Conservation (phyloP, 768 basidiomycete species). For the Rickenella mellea region DNA sequence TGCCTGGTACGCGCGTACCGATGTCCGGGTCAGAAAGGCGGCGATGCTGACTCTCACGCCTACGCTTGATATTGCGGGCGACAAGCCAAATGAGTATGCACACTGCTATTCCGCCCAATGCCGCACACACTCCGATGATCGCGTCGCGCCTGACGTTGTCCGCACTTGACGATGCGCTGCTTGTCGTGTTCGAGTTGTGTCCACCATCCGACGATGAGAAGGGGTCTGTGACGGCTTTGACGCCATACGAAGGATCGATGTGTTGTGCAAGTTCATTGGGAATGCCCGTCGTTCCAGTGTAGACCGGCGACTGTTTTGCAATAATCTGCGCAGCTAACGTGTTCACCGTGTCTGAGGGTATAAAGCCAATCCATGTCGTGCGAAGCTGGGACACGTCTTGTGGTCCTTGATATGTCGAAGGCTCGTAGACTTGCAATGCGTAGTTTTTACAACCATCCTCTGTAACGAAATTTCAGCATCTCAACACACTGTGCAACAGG, state of each 20-base stretch:
- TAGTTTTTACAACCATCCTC: conserved; percentile 30
- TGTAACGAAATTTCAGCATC: conserved; percentile 20
- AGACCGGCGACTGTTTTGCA: conserved; percentile 51
- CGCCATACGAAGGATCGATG: conserved; percentile 59
- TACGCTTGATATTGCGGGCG: conserved; percentile 57
- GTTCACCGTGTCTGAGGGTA: conserved; percentile 46
- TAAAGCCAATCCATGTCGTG: conserved; percentile 66
- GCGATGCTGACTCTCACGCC: conserved; percentile 59
- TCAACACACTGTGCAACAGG: conserved; percentile 21
- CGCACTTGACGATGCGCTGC: conserved; percentile 11
- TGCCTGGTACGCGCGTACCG: conserved; percentile 28
- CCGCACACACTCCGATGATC: conserved; percentile 84
- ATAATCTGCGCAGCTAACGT: conserved; percentile 59
- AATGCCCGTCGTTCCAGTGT: conserved; percentile 41
- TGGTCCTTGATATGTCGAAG: conserved; percentile 40
- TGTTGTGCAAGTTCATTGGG: conserved; percentile 50
- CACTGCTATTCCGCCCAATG: conserved; percentile 71
- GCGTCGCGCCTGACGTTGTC: conserved; percentile 62
- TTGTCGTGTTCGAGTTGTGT: conserved; percentile 18
- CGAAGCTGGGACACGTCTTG: conserved; percentile 40
- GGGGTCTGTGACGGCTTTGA: conserved; percentile 37
- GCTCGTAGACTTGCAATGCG: conserved; percentile 64
- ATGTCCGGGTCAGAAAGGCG: conserved; percentile 50
- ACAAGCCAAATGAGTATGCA: conserved; percentile 65
- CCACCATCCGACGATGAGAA: conserved; percentile 14